Evolutionary conservation across 768 basidiomycete genomes (phyloP).

Genomic region (Candolleomyces aberdarensis): DNA sequence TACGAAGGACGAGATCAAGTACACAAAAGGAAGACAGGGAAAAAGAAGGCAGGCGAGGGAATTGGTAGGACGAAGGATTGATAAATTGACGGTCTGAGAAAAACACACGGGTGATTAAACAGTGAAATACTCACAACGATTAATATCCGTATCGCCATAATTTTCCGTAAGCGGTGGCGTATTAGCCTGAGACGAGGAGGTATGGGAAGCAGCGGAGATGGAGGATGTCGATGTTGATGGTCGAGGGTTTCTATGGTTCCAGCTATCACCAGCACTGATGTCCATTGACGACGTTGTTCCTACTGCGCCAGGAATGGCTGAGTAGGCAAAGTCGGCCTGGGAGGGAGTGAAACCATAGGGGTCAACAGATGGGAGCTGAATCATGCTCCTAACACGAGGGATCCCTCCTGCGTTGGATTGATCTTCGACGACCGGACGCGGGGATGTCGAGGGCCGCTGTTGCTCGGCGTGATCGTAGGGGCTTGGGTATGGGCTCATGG

Average conservation of each 20-base stretch:
- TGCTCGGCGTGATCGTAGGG: slow-evolving; percentile 70
- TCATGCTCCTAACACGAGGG: slow-evolving; percentile 82
- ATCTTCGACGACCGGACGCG: slow-evolving; percentile 56
- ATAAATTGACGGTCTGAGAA: not conserved
- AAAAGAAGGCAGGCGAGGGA: slow-evolving; percentile 1
- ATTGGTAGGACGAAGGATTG: not conserved
- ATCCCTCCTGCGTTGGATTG: slow-evolving; percentile 39
- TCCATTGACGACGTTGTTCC: slow-evolving; percentile 43
- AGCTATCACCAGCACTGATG: slow-evolving; percentile 35
- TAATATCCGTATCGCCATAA: slow-evolving; percentile 72
- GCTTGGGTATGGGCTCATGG: slow-evolving; percentile 83
- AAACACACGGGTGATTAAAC: slow-evolving; percentile 3
- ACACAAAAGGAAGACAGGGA: not conserved
- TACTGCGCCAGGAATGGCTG: slow-evolving; percentile 49
- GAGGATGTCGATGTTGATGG: slow-evolving; percentile 79
- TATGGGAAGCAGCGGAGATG: slow-evolving; percentile 72
- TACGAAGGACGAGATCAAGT: not conserved
- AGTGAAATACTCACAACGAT: slow-evolving; percentile 65
- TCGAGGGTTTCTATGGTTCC: slow-evolving; percentile 53
- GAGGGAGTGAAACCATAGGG: slow-evolving; percentile 61
- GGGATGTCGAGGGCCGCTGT: slow-evolving; percentile 69
- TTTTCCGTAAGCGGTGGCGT: slow-evolving; percentile 73
- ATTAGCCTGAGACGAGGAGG: slow-evolving; percentile 78
- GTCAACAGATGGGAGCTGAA: slow-evolving; percentile 72
- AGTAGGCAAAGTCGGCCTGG: slow-evolving; percentile 81